Conservation (phyloP, 1,284 basidiomycete genomes). For the Cryptococcus sp. region DNA sequence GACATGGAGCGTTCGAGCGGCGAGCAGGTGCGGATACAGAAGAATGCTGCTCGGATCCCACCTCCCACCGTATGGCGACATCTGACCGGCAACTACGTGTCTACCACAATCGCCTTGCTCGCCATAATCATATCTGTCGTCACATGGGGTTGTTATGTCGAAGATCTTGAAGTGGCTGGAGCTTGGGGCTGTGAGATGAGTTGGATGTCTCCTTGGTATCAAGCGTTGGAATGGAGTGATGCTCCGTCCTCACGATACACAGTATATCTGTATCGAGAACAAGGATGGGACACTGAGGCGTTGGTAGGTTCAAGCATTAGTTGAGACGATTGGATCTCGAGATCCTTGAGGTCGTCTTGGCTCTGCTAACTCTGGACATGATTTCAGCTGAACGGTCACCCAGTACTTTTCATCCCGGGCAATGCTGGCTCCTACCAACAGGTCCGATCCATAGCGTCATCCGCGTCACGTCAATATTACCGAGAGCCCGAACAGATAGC, state of each 20-base stretch:
- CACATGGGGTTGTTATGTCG: constrained; percentile 8
- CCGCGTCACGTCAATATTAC: constrained; percentile 78
- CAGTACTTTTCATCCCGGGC: constrained; percentile 94
- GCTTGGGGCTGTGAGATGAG: constrained; percentile 81
- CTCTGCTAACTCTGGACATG: neutral
- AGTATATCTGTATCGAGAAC: constrained; percentile 89
- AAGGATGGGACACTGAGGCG: constrained; percentile 68
- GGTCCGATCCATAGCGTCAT: constrained; percentile 91
- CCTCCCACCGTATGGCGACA: too few relatives aligned
- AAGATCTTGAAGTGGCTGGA: constrained; percentile 27
- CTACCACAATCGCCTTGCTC: constrained; percentile 1
- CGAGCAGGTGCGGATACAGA: too few relatives aligned
- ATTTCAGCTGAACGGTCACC: constrained; percentile 61
- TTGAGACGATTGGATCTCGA: constrained; percentile 57
- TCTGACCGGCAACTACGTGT: neutral
- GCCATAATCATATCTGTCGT: constrained; percentile 2
- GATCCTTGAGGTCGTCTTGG: neutral
- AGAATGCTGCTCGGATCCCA: too few relatives aligned
- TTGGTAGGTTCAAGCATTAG: too few relatives aligned
- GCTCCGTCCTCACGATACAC: constrained; percentile 70
- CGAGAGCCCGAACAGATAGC: constrained; percentile 55
- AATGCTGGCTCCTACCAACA: constrained; percentile 96
- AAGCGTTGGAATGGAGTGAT: constrained; percentile 62
- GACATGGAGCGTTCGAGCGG: too few relatives aligned
- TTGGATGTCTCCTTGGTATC: constrained; percentile 91